phyloP scores from a whole-genome alignment of 345 rosid species.

The Acer yangbiense region DNA sequence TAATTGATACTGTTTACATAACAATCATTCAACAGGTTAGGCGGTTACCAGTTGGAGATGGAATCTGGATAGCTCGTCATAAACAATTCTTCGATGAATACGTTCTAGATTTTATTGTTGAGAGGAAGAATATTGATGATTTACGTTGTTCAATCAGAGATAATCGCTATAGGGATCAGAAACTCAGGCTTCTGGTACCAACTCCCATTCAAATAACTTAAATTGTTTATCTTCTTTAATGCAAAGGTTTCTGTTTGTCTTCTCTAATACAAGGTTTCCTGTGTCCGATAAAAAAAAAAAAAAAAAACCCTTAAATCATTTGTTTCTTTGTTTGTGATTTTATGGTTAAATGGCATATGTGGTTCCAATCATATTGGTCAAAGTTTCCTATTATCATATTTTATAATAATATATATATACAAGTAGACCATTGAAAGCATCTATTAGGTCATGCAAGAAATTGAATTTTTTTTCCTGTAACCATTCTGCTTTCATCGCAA shows the following conservation, averaged over 20 bases:
- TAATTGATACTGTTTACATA: conserved; percentile 2
- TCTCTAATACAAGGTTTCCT: background rate
- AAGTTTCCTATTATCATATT: too few relatives aligned
- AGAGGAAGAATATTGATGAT: conserved; percentile 86
- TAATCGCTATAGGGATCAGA: conserved; percentile 89
- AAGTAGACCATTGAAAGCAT: too few relatives aligned
- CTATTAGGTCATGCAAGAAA: too few relatives aligned
- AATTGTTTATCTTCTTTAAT: background rate
- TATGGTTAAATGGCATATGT: too few relatives aligned
- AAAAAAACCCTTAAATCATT: background rate
- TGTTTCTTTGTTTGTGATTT: background rate
- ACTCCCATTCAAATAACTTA: conserved; percentile 8
- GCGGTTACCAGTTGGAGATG: conserved; percentile 86
- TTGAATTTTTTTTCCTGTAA: too few relatives aligned
- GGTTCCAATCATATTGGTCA: too few relatives aligned
- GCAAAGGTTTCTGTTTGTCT: background rate
- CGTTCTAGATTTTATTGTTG: conserved; percentile 93
- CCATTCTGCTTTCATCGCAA: too few relatives aligned
- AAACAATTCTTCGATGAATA: conserved; percentile 59
- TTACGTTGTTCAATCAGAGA: conserved; percentile 83
- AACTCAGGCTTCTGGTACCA: conserved; percentile 78
- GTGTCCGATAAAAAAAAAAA: background rate
- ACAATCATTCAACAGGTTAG: conserved; percentile 58
- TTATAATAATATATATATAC: too few relatives aligned
- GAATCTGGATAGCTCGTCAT: conserved; percentile 91